Conservation (phyloP, 179 eudicot species). For the Silene vulgaris region DNA sequence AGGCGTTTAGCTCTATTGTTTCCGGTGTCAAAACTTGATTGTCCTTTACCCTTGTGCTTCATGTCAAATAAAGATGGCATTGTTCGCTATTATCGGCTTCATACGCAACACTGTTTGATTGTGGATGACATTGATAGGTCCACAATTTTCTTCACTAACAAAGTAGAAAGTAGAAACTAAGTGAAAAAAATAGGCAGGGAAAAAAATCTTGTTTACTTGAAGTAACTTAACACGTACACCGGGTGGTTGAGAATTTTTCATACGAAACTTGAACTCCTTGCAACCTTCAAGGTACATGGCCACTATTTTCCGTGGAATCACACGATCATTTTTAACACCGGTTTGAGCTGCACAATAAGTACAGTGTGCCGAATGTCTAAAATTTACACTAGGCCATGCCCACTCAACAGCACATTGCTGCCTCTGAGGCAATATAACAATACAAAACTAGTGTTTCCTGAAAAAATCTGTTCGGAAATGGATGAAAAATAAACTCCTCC, state of each 20-base stretch:
- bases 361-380: neutral
- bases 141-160: neutral
- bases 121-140: neutral
- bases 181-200: too few relatives aligned
- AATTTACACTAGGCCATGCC: constrained; percentile 17
- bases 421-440: neutral
- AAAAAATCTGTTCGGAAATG: constrained; percentile 5
- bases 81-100: neutral
- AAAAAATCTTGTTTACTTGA: too few relatives aligned
- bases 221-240: neutral
- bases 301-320: neutral
- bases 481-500: neutral
- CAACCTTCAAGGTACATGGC: neutral
- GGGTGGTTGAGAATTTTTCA: neutral
- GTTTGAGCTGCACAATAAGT: neutral
- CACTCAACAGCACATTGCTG: constrained; percentile 1
- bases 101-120: neutral
- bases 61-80: neutral
- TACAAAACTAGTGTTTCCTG: constrained; percentile 1
- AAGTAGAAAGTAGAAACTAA: neutral
- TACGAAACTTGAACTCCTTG: neutral
- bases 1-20: neutral
- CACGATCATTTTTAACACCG: neutral
- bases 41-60: neutral
- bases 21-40: neutral